phyloP scores from a whole-genome alignment of 1,139 yeast genomes.

The Suhomyces terraborum region DNA sequence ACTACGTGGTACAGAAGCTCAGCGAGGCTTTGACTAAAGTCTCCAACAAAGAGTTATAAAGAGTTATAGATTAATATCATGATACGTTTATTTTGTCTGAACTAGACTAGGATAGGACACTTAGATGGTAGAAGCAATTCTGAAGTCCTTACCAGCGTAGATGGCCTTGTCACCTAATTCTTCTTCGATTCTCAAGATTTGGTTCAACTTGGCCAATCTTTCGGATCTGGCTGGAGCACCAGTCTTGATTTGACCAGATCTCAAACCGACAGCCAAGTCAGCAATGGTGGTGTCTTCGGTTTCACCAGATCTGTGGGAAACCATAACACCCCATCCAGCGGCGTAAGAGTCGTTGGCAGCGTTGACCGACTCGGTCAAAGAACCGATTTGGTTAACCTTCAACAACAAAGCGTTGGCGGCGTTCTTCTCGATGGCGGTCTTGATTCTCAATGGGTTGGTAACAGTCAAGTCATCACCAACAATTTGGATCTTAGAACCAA shows the following conservation, averaged over 20 bases:
- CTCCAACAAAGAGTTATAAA: slow-evolving; percentile 5
- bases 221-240: slow-evolving; percentile 99
- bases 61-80: slow-evolving; percentile 7
- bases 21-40: slow-evolving; percentile 8
- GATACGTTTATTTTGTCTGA: slow-evolving; percentile 7
- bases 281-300: slow-evolving; percentile 98
- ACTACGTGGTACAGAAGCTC: slow-evolving; percentile 9
- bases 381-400: slow-evolving; percentile 96
- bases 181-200: slow-evolving; percentile 96
- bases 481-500: slow-evolving; percentile 73
- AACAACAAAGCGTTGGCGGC: slow-evolving; percentile 89
- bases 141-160: slow-evolving; percentile 92
- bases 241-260: slow-evolving; percentile 97
- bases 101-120: slow-evolving; percentile 5
- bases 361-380: slow-evolving; percentile 86
- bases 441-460: slow-evolving; percentile 92
- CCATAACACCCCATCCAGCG: slow-evolving; percentile 98
- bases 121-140: slow-evolving; percentile 35
- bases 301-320: slow-evolving; percentile 98
- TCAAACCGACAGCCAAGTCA: slow-evolving; percentile 92
- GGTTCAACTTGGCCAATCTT: slow-evolving; percentile 97
- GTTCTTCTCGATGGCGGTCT: slow-evolving; percentile 93
- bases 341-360: slow-evolving; percentile 90
- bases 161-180: slow-evolving; percentile 93
- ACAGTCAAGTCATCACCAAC: slow-evolving; percentile 98